These are phyloP conservation scores for Medicago truncatula DNA, from an alignment of 306 rosid genomes.

Conservation along the genomic window DNA sequence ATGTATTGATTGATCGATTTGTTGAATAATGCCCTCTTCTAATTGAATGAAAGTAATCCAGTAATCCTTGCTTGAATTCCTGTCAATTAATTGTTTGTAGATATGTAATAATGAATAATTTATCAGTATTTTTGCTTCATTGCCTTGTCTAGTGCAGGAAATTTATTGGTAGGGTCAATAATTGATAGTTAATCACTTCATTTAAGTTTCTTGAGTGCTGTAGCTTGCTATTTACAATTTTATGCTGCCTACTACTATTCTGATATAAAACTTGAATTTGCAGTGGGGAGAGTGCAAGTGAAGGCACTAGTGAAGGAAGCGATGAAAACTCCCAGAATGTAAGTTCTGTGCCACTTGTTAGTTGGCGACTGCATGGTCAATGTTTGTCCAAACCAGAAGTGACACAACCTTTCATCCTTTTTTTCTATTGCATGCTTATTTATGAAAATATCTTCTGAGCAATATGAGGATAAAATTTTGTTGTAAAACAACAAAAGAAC, in stretches of 20 bases:
- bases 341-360: conserved; percentile 49
- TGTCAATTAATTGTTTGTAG: conserved; percentile 3
- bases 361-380: conserved; percentile 26
- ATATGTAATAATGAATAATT: conserved; percentile 16
- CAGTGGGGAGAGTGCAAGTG: conserved; percentile 97
- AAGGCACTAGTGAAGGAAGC: conserved; percentile 95
- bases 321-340: conserved; percentile 90
- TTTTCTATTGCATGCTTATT: conserved; percentile 15
- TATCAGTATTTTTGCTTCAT: neutral
- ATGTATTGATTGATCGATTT: conserved; percentile 34
- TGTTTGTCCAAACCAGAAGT: neutral
- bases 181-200: neutral
- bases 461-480: neutral
- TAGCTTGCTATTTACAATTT: conserved; percentile 37
- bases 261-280: conserved; percentile 54
- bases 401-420: conserved; percentile 4
- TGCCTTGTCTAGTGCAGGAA: neutral
- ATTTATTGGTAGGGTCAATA: conserved; percentile 11
- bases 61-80: neutral
- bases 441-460: conserved; percentile 11
- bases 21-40: conserved; percentile 27
- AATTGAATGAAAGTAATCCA: conserved; percentile 13
- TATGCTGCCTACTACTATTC: conserved; percentile 39
- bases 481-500: neutral
- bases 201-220: conserved; percentile 10